phyloP scores from a whole-genome alignment of 257 asterid genomes.

The Forsythia viridissima region DNA sequence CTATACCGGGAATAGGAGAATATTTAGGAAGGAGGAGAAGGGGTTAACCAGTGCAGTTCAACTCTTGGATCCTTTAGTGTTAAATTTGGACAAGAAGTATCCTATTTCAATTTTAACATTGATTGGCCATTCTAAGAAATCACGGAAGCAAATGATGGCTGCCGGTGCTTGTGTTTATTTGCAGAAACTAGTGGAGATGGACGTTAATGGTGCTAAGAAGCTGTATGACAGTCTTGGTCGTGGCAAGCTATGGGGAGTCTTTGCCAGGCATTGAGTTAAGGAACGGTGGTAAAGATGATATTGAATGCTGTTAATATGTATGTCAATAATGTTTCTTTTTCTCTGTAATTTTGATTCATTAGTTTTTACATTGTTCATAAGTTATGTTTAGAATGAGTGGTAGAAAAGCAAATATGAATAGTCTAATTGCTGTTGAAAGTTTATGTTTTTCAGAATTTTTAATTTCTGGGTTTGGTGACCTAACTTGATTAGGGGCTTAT shows the following conservation, averaged over 20 bases:
- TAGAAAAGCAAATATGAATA: constrained; percentile 5
- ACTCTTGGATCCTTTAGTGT: constrained; percentile 54
- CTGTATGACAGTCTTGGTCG: constrained; percentile 60
- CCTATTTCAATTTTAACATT: constrained; percentile 44
- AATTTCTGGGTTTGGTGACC: constrained; percentile 29
- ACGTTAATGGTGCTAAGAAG: constrained; percentile 81
- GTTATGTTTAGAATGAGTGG: constrained; percentile 13
- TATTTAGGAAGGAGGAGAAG: constrained; percentile 72
- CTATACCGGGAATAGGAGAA: constrained; percentile 54
- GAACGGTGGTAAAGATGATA: neutral
- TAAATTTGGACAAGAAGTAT: constrained; percentile 50
- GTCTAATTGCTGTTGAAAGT: constrained; percentile 8
- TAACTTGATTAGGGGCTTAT: constrained; percentile 26
- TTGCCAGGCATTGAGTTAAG: constrained; percentile 37
- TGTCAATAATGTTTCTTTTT: constrained; percentile 33
- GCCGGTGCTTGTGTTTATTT: constrained; percentile 62
- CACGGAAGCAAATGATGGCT: constrained; percentile 69
- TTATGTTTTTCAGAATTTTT: neutral
- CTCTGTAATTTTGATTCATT: constrained; percentile 18
- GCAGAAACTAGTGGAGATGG: constrained; percentile 64
- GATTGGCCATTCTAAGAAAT: constrained; percentile 62
- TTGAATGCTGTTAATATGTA: constrained; percentile 22
- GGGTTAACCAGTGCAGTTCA: constrained; percentile 56
- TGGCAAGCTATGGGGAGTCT: constrained; percentile 80
- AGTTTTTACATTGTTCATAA: constrained; percentile 46